Base-by-base conservation (phyloP, 202 grass and related monocot genomes). In the Cymbopogon flexuosus region DNA sequence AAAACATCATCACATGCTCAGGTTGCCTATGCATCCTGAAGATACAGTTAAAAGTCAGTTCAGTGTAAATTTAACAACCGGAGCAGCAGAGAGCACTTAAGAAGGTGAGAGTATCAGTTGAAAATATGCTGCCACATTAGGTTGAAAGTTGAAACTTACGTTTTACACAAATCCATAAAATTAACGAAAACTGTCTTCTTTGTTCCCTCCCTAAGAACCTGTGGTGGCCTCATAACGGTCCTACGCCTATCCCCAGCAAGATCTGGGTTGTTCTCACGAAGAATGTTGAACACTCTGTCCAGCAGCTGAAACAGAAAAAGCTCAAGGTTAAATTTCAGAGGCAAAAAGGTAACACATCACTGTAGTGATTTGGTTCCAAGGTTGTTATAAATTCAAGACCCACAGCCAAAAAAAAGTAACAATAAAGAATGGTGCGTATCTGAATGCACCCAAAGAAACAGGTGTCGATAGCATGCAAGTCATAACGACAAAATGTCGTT, bases 141-240 rank as follows among this genome's bases (percentile, higher is more conserved):
- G 10, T 2, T 11, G 0, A 8, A 84, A 27, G 27, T 27, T 27
- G 27, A 27, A 73, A 72, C 85, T n/a, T 54, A 91, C 88, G 74
- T 92, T 71, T 90, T 85, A 33, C 90, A 96, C 9, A 90, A 70
- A n/a, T 90, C 93, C 83, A 90, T 96, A 21, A 96, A 96, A 71
- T 96, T 93, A 6, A 86, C 84, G 37, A 96, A 90, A 18, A 96
- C 90, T 4, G 90, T 96, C 81, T 93, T 96, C 79, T 87, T 96
- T 27, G 83, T 87, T 21, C 88, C 88, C 23, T 96, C 88, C 83
- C 89, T 88, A 9, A 92, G 89, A 79, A 96, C 83, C 9, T 74
- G 81, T 34, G 93, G 90, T 0, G 80, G 72, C 72, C 83, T 77
- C 83, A 92, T 85, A 13, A 92, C 83, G 13, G 83, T 81, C 45